phyloP scores from a whole-genome alignment of 192 early-diverging fungal species.

The Lobosporangium transversale region DNA sequence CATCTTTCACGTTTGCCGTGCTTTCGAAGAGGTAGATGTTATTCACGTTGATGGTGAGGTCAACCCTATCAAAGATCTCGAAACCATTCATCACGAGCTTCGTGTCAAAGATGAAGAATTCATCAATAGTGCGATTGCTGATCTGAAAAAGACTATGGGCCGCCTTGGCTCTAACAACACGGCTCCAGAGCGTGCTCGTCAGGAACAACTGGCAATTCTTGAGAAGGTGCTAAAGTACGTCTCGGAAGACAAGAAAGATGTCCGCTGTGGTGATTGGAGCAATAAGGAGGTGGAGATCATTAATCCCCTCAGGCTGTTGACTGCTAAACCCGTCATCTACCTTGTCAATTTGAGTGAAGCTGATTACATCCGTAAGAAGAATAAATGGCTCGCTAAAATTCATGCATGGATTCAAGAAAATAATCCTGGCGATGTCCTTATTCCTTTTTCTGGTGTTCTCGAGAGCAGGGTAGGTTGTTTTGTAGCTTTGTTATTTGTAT shows the following conservation, averaged over 20 bases:
- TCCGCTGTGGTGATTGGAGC: constrained; percentile 89
- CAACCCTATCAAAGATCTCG: constrained; percentile 91
- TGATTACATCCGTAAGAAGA: constrained; percentile 94
- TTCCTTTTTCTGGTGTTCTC: constrained; percentile 89
- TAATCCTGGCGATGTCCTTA: constrained; percentile 88
- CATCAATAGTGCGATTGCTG: constrained; percentile 77
- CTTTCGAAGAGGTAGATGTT: constrained; percentile 94
- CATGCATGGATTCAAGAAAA: constrained; percentile 93
- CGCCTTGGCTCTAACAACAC: constrained; percentile 82
- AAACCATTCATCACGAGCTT: constrained; percentile 96
- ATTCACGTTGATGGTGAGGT: constrained; percentile 92
- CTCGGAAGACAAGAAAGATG: constrained; percentile 80
- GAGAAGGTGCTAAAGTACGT: constrained; percentile 84
- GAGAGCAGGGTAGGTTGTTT: constrained; percentile 71
- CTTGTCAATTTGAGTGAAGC: constrained; percentile 90
- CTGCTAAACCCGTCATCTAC: constrained; percentile 97
- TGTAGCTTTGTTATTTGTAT: neutral
- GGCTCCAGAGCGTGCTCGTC: constrained; percentile 88
- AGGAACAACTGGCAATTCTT: constrained; percentile 78
- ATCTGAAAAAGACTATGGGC: constrained; percentile 71
- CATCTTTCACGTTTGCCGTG: constrained; percentile 87
- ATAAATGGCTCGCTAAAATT: constrained; percentile 92
- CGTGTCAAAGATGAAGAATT: constrained; percentile 93
- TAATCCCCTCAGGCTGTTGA: constrained; percentile 86
- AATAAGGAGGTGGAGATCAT: constrained; percentile 92